Evolutionary conservation across 176 grass and related monocot genomes (phyloP).

Genomic region (Rhynchospora pubera): DNA sequence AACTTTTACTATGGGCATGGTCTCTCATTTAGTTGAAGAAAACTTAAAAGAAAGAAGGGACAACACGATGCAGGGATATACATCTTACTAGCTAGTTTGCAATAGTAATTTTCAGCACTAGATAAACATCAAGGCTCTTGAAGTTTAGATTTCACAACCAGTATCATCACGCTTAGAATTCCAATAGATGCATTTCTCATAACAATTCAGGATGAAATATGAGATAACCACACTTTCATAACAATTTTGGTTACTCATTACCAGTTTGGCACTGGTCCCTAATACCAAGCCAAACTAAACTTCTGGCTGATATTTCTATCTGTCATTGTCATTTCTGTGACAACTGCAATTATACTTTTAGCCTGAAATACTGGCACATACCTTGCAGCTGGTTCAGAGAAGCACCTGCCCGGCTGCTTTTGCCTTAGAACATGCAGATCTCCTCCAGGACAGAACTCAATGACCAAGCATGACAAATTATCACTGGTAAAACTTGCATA

Average conservation of each 20-base stretch:
- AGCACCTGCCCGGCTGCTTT: constrained; percentile 70
- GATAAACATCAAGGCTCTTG: neutral
- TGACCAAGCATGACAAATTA: constrained; percentile 91
- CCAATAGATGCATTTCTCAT: neutral
- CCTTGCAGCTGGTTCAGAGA: constrained; percentile 79
- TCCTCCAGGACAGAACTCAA: constrained; percentile 97
- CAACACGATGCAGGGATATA: too few species aligned
- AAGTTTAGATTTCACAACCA: neutral
- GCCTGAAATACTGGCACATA: constrained; percentile 25
- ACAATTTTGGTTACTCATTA: neutral
- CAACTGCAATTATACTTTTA: neutral
- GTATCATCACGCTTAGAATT: neutral
- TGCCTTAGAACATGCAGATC: constrained; percentile 95
- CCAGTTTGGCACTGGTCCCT: neutral
- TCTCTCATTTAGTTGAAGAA: neutral
- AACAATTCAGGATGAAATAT: neutral
- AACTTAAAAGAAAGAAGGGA: neutral
- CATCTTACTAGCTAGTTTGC: neutral
- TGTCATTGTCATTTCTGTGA: neutral
- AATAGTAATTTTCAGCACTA: neutral
- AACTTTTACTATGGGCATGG: neutral
- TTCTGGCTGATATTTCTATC: neutral
- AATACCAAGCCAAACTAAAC: neutral
- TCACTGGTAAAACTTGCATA: constrained; percentile 93
- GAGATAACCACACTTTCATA: neutral